These are phyloP conservation scores for Didymellaceae sp. DNA, from an alignment of 2,329 filamentous ascomycete species.

Conservation along the genomic window DNA sequence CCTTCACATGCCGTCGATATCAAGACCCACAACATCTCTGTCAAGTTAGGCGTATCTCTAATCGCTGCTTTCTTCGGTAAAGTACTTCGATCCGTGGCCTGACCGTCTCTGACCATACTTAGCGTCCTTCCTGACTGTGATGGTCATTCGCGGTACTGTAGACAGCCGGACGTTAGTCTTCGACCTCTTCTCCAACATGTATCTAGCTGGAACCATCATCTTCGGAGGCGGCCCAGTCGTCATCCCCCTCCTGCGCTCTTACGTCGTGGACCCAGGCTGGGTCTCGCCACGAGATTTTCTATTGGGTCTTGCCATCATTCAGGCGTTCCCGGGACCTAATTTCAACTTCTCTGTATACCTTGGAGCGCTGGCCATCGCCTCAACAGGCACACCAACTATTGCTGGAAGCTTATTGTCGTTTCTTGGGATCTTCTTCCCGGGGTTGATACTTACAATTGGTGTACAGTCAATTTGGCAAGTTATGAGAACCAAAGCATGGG, in stretches of 20 bases:
- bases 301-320: constrained; percentile 73
- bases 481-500: constrained; percentile 43
- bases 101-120: constrained; percentile 10
- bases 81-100: neutral
- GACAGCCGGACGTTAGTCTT: constrained; percentile 56
- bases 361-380: constrained; percentile 47
- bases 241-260: constrained; percentile 52
- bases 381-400: constrained; percentile 33
- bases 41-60: constrained; percentile 48
- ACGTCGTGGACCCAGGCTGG: constrained; percentile 71
- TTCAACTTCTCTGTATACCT: constrained; percentile 60
- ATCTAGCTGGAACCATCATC: constrained; percentile 70
- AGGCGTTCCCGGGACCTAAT: constrained; percentile 71
- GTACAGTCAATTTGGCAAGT: constrained; percentile 50
- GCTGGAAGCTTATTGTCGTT: constrained; percentile 48
- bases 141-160: constrained; percentile 56
- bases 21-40: constrained; percentile 44
- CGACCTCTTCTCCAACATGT: constrained; percentile 74
- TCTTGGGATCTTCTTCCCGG: constrained; percentile 52
- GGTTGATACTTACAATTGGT: constrained; percentile 47
- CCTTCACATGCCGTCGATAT: constrained; percentile 26
- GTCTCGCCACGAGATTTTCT: constrained; percentile 74
- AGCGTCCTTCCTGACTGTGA: constrained; percentile 63
- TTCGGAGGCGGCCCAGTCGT: constrained; percentile 56
- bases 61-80: constrained; percentile 58